Evolutionary conservation across 2,329 filamentous ascomycete genomes (phyloP), one percentile per base, ranked within the genome.

Genomic region (Pseudogymnoascus sp.): DNA sequence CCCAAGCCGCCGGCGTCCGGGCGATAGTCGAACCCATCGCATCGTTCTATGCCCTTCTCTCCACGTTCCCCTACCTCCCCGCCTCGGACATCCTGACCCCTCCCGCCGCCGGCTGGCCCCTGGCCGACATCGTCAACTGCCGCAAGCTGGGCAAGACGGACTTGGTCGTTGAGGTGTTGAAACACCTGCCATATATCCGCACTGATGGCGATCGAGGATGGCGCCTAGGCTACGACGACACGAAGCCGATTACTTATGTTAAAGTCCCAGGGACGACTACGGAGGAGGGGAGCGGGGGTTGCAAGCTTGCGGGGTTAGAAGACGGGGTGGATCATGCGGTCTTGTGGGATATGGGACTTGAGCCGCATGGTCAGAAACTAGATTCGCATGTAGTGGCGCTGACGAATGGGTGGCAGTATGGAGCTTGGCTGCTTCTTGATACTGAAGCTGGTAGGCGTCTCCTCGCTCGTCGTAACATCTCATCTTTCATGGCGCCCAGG

Each of bases 121-220:
- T 60, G 53, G 46, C 53, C 12, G 18, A 64, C 46, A 36, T 40
- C 28, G 28, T 37, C 9, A 49, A 46, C 25, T 64, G 60, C 14
- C 60, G 63, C 60, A 66, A 66, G 28, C 60, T 66, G 56, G 64
- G 60, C 16, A 66, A 66, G 59, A 61, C 63, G 7, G 53, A 64
- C 18, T 40, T 34, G 4, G 64, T 63, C 8, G 34, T 66, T 9
- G 63, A 66, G 61, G 21, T 66, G 38, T 61, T 64, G 21, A 62
- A 28, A 46, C 64, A 49, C 56, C 31, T 66, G 6, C 63, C 63
- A 5, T 66, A 63, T 37, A 64, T 66, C 37, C 59, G 59, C 11
- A 46, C 56, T 23, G 63, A 64, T 37, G n/a, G 56, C 21, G 59
- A 61, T 21, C 64, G 64, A 25, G 38, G 25, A 16, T 64, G 63